Percentiles rank a stretch among this genome's conserved stretches.
phyloP scores from a whole-genome alignment of 2,329 filamentous ascomycete species.

The Colletotrichum limetticola region DNA sequence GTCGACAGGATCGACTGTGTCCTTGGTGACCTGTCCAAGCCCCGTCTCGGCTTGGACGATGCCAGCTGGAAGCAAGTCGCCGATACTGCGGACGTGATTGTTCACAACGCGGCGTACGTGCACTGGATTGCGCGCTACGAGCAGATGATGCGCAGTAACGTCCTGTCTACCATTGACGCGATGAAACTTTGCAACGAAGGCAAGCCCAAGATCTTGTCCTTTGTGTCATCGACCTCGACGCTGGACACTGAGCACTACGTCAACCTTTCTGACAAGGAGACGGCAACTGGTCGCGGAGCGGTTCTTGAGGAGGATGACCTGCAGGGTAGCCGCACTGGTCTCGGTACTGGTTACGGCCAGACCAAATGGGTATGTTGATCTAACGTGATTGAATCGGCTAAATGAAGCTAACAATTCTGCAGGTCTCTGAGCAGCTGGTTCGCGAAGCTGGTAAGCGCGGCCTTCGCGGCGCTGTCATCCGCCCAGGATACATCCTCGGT shows the following conservation, averaged over 20 bases:
- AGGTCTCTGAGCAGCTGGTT: constrained; percentile 69
- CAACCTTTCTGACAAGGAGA: constrained; percentile 67
- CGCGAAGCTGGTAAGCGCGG: constrained; percentile 83
- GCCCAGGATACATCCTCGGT: constrained; percentile 87
- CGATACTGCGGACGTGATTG: constrained; percentile 75
- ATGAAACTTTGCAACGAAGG: constrained; percentile 79
- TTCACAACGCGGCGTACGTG: constrained; percentile 85
- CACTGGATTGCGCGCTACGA: constrained; percentile 87
- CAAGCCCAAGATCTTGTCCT: constrained; percentile 82
- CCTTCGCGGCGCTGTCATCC: constrained; percentile 79
- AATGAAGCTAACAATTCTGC: not conserved
- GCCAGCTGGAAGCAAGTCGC: constrained; percentile 73
- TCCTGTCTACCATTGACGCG: constrained; percentile 80
- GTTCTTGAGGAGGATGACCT: constrained; percentile 83
- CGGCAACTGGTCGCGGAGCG: constrained; percentile 62
- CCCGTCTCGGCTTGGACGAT: constrained; percentile 76
- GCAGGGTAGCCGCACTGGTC: constrained; percentile 77
- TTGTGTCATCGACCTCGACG: constrained; percentile 84
- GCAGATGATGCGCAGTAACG: constrained; percentile 78
- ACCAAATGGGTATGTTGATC: constrained; percentile 74
- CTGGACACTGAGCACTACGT: constrained; percentile 87
- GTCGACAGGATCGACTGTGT: constrained; percentile 72
- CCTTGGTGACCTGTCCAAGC: constrained; percentile 78
- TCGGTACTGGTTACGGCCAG: constrained; percentile 91
- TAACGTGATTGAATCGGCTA: not conserved